phyloP scores from a whole-genome alignment of 371 early-diverging fungal species.

The Mucor racemosus region DNA sequence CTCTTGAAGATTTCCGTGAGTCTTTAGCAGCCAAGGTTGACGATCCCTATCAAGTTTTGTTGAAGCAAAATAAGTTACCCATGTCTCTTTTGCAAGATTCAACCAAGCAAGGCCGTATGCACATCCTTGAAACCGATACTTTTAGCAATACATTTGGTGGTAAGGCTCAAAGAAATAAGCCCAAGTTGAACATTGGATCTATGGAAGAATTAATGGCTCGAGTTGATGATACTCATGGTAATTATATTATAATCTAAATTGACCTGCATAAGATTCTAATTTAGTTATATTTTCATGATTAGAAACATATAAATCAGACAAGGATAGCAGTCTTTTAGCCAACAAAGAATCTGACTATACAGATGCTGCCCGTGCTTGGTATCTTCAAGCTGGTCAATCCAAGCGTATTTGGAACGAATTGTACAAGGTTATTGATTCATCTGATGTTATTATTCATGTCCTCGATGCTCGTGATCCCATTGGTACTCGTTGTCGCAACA shows the following conservation, averaged over 20 bases:
- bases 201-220: conserved; percentile 85
- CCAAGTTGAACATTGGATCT: conserved; percentile 75
- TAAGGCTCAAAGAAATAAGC: conserved; percentile 94
- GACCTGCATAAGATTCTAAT: background rate
- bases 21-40: conserved; percentile 88
- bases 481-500: conserved; percentile 94
- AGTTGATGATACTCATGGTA: conserved; percentile 68
- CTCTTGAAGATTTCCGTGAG: conserved; percentile 88
- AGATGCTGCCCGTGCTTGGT: conserved; percentile 82
- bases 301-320: conserved; percentile 76
- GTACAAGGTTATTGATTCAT: conserved; percentile 99
- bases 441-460: conserved; percentile 98
- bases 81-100: conserved; percentile 92
- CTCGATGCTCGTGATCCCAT: conserved; percentile 99
- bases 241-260: background rate
- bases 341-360: conserved; percentile 75
- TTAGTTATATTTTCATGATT: background rate
- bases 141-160: conserved; percentile 93
- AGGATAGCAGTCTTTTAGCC: conserved; percentile 75
- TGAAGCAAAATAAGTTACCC: conserved; percentile 97
- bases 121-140: conserved; percentile 92
- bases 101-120: conserved; percentile 82
- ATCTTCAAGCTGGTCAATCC: conserved; percentile 95
- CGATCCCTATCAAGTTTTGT: conserved; percentile 96
- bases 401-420: conserved; percentile 99